A percentile compares a stretch with the other conserved stretches of the same genome.
Conservation (phyloP, 345 rosid species). For the Syzygium jambos region DNA sequence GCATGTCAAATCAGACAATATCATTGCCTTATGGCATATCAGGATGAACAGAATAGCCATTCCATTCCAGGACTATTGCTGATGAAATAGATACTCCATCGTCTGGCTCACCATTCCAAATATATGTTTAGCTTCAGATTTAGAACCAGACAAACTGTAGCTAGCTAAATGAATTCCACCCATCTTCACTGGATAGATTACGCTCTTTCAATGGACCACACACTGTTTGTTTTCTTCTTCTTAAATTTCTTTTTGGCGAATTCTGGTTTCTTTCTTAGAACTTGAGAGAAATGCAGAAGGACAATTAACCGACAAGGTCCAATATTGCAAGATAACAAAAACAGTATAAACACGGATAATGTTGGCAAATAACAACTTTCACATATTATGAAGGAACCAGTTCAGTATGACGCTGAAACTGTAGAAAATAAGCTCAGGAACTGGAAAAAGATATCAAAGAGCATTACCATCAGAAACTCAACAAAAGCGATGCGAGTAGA, state of each 20-base stretch:
- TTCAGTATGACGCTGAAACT: not conserved
- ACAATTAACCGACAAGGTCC: not conserved
- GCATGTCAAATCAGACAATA: not conserved
- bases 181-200: not conserved
- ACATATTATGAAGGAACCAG: not conserved
- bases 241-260: not conserved
- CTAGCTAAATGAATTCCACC: not conserved
- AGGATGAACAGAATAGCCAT: not conserved
- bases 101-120: not conserved
- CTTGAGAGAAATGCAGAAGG: not conserved
- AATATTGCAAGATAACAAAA: not conserved
- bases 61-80: not conserved
- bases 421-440: not conserved
- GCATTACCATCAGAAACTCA: constrained; percentile 66
- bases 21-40: not conserved
- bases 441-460: not conserved
- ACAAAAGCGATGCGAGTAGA: constrained; percentile 93
- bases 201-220: not conserved
- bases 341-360: not conserved
- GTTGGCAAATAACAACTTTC: not conserved
- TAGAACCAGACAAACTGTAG: not conserved
- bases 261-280: not conserved
- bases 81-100: not conserved
- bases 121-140: not conserved
- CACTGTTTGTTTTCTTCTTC: not conserved